phyloP scores from a whole-genome alignment of 768 basidiomycete species.

The Sporobolomyces pararoseus region DNA sequence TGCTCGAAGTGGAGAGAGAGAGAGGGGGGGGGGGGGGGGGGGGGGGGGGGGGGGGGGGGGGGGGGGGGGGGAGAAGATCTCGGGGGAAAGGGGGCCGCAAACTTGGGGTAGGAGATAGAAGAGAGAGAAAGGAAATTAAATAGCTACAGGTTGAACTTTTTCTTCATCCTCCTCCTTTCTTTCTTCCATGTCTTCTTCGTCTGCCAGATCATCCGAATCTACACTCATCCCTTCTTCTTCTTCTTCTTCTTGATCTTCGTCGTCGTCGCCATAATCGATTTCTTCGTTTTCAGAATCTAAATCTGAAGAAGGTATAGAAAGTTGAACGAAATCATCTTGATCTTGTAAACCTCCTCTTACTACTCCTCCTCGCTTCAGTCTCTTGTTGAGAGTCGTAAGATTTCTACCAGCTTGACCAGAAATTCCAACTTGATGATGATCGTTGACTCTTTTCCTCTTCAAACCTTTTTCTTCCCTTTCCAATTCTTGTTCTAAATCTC shows the following conservation, averaged over 20 bases:
- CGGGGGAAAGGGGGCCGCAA: too few relatives aligned
- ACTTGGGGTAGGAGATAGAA: too few relatives aligned
- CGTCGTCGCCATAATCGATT: not conserved
- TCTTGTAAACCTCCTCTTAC: not conserved
- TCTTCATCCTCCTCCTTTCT: not conserved
- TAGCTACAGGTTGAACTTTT: not conserved
- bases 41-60: too few relatives aligned
- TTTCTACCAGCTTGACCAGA: conserved; percentile 1
- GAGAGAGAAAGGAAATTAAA: not conserved
- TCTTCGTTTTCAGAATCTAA: too few relatives aligned
- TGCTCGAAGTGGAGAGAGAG: too few relatives aligned
- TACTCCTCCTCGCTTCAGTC: not conserved
- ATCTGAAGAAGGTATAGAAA: conserved; percentile 2
- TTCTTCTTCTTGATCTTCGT: conserved; percentile 33
- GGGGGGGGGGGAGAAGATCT: too few relatives aligned
- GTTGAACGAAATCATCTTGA: conserved; percentile 4
- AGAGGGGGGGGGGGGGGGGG: too few relatives aligned
- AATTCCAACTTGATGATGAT: not conserved
- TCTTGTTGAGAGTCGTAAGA: not conserved
- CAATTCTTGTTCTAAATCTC: conserved; percentile 29
- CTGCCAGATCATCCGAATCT: conserved; percentile 27
- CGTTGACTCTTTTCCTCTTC: not conserved
- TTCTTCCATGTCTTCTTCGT: too few relatives aligned
- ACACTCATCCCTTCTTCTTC: conserved; percentile 28
- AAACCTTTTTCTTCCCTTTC: conserved; percentile 24